Evolutionary conservation across 352 stramenopile species (phyloP).

Genomic region (Globisporangium paddicum): DNA sequence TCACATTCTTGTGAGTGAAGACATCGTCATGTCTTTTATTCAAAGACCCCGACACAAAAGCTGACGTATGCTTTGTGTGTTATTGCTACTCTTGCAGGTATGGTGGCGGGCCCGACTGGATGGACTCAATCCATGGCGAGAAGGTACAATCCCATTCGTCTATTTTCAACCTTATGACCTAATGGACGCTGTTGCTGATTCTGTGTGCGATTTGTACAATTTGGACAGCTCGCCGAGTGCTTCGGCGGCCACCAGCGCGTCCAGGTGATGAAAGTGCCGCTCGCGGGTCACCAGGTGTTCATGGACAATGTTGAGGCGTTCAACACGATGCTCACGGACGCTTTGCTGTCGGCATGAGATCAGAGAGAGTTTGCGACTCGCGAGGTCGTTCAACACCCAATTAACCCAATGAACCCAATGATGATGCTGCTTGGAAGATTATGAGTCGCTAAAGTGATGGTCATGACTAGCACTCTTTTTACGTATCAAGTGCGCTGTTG

Average conservation of each 20-base stretch:
- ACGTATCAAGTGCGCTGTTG: too few relatives aligned
- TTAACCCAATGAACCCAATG: neutral
- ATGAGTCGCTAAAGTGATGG: neutral
- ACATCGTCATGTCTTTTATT: too few relatives aligned
- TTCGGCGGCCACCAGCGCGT: constrained; percentile 37
- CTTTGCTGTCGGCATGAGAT: neutral
- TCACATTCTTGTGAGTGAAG: constrained; percentile 49
- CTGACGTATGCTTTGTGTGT: neutral
- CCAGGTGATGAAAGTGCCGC: constrained; percentile 38
- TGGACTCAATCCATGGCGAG: constrained; percentile 52
- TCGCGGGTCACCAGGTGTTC: constrained; percentile 62
- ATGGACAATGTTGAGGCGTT: constrained; percentile 65
- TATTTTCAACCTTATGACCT: neutral
- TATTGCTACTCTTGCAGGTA: constrained; percentile 17
- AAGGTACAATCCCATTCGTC: constrained; percentile 20
- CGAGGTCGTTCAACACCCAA: too few relatives aligned
- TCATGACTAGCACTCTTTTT: neutral
- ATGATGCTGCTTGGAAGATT: neutral
- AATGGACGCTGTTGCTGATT: too few relatives aligned
- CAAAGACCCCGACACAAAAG: too few relatives aligned
- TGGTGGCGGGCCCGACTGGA: constrained; percentile 64
- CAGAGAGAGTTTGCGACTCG: too few relatives aligned
- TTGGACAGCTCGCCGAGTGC: constrained; percentile 20
- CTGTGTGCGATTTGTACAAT: neutral
- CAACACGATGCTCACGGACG: constrained; percentile 39